phyloP scores from a whole-genome alignment of 2,329 filamentous ascomycete species.

The Tolypocladium ovalisporum region DNA sequence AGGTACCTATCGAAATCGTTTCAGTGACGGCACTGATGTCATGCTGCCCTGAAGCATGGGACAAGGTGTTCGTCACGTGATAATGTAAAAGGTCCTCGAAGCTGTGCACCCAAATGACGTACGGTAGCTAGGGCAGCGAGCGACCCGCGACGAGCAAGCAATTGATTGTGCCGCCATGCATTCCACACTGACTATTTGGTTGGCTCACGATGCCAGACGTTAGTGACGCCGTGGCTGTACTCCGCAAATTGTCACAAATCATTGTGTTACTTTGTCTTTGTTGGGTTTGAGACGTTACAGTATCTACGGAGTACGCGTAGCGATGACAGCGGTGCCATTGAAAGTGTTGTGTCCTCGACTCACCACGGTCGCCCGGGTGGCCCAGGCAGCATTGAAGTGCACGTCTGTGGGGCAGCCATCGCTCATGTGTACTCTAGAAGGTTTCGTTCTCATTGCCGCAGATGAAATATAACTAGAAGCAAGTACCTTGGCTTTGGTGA shows the following conservation, averaged over 20 bases:
- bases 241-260: no score
- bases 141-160: background rate
- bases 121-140: background rate
- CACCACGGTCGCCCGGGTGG: no score
- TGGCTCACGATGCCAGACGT: background rate
- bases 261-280: background rate
- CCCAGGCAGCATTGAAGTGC: background rate
- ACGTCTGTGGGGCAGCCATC: background rate
- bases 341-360: background rate
- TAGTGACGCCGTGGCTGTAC: background rate
- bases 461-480: no score
- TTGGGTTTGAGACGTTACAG: background rate
- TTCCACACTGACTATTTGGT: background rate
- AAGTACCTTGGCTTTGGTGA: no score
- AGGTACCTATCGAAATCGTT: no score
- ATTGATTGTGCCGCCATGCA: background rate
- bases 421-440: no score
- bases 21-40: background rate
- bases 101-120: background rate
- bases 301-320: no score
- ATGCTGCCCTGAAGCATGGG: background rate
- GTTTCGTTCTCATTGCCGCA: background rate
- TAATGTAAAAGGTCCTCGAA: background rate
- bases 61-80: background rate
- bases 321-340: no score